Conservation (phyloP, 2,329 filamentous ascomycete genomes). For the Phialemoniopsis sp. region DNA sequence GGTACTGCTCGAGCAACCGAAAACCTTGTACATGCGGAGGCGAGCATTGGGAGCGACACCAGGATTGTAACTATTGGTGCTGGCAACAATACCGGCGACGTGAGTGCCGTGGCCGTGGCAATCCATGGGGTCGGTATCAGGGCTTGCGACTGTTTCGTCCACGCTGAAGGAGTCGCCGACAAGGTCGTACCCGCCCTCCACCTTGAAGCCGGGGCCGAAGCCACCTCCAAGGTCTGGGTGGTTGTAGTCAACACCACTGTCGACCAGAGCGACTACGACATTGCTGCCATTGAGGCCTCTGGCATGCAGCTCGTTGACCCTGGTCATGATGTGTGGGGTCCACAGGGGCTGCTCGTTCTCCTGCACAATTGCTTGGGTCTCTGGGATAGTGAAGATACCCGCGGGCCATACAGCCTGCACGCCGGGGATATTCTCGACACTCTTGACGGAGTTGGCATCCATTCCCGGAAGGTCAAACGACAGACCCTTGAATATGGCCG, state of each 20-base stretch:
- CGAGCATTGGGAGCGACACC: slow-evolving; percentile 35
- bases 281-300: slow-evolving; percentile 39
- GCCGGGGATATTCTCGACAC: slow-evolving; percentile 6
- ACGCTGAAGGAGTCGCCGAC: no score
- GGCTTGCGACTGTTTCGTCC: slow-evolving; percentile 21
- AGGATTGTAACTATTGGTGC: slow-evolving; percentile 30
- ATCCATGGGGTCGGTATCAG: slow-evolving; percentile 35
- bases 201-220: slow-evolving; percentile 44
- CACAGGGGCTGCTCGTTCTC: slow-evolving; percentile 4
- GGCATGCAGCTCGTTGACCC: slow-evolving; percentile 34
- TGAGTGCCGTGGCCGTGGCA: slow-evolving; percentile 39
- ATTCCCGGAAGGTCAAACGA: no score
- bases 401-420: slow-evolving; percentile 24
- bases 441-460: no score
- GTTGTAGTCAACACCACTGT: slow-evolving; percentile 39
- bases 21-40: slow-evolving; percentile 33
- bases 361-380: slow-evolving; percentile 11
- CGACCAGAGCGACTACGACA: slow-evolving; percentile 34
- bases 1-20: slow-evolving; percentile 25
- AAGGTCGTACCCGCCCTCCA: slow-evolving; percentile 42
- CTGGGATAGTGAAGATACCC: no score
- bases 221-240: slow-evolving; percentile 48
- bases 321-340: slow-evolving; percentile 23
- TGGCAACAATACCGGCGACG: slow-evolving; percentile 41
- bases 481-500: no score